Evolutionary conservation across 768 basidiomycete genomes (phyloP), one percentile per base, ranked within the genome.

Genomic region (Psilocybe azurescens): DNA sequence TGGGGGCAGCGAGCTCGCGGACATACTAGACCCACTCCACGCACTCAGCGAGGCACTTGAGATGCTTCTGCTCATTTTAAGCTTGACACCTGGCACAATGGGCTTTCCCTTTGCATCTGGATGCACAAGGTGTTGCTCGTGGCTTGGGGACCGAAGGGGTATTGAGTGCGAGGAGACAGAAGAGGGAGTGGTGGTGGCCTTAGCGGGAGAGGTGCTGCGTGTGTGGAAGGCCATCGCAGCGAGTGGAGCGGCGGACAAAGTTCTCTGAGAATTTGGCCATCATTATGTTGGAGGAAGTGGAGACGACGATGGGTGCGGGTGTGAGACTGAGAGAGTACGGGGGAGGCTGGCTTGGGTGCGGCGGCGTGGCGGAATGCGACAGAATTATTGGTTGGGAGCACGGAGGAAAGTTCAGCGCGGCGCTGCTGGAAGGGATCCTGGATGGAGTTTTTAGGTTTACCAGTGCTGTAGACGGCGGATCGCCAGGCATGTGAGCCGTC

Each of bases 401-500:
- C 8, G 51, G 51, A 32, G 6, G 29, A 20, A 38, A 32, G 36
- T 20, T 16, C 29, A 20, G 16, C 29, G 36, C 73, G 70, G 38
- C 72, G 69, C 5, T 72, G 69, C 30, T 71, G 71, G 56, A 72
- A 68, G 16, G 74, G 67, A 68, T 77, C 70, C 53, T 71, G 9
- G 41, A 44, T 7, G 5, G 41, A 9, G 41, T 44, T 16, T 44
- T 44, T 44, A 5, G 41, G 41, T n/a, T 44, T 71, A 62, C 71
- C 70, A 60, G 87, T 78, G 56, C 78, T 80, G 72, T 90, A 91
- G 1, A 89, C 81, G 3, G 78, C 77, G 0, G 86, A 77, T n/a
- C 89, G 85, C 89, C 89, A 91, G 0, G 84, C 86, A 58, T 85
- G 78, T 24, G 80, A 82, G 55, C 86, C 85, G 62, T 90, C 89